These are phyloP conservation scores for Backusella circina DNA, from an alignment of 192 early-diverging fungal genomes.

Conservation along the genomic window DNA sequence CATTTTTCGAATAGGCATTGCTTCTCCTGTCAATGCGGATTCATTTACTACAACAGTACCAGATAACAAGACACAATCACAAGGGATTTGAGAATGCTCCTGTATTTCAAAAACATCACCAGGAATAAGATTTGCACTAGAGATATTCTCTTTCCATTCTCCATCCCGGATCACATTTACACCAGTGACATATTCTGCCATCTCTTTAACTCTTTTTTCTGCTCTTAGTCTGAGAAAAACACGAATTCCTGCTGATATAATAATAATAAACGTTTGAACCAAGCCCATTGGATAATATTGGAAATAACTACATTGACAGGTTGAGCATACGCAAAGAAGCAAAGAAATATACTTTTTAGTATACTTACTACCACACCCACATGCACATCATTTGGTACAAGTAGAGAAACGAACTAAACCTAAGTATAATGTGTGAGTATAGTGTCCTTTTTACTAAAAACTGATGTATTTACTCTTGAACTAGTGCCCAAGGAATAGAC, in stretches of 20 bases:
- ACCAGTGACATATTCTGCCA: slow-evolving; percentile 50
- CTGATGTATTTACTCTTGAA: slow-evolving; percentile 44
- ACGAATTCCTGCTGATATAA: slow-evolving; percentile 54
- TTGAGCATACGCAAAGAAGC: background rate
- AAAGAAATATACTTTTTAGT: background rate
- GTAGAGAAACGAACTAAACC: slow-evolving; percentile 51
- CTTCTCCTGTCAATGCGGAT: slow-evolving; percentile 73
- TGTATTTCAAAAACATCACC: slow-evolving; percentile 61
- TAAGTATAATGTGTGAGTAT: slow-evolving; percentile 28
- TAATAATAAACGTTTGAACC: slow-evolving; percentile 53
- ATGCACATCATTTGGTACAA: slow-evolving; percentile 65
- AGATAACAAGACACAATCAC: slow-evolving; percentile 62
- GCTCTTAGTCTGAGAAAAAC: slow-evolving; percentile 47
- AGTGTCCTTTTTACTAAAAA: background rate
- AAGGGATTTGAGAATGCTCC: slow-evolving; percentile 49
- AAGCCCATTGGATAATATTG: slow-evolving; percentile 61
- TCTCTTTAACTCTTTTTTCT: slow-evolving; percentile 50
- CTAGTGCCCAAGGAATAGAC: slow-evolving; percentile 40
- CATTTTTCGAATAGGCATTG: slow-evolving; percentile 75
- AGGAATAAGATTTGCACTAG: slow-evolving; percentile 58
- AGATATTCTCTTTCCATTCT: slow-evolving; percentile 47
- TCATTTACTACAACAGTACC: slow-evolving; percentile 76
- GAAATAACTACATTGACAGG: slow-evolving; percentile 36
- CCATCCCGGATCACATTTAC: slow-evolving; percentile 49
- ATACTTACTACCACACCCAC: slow-evolving; percentile 55